phyloP scores from a whole-genome alignment of 768 basidiomycete genomes.

The Mycena crocata region DNA sequence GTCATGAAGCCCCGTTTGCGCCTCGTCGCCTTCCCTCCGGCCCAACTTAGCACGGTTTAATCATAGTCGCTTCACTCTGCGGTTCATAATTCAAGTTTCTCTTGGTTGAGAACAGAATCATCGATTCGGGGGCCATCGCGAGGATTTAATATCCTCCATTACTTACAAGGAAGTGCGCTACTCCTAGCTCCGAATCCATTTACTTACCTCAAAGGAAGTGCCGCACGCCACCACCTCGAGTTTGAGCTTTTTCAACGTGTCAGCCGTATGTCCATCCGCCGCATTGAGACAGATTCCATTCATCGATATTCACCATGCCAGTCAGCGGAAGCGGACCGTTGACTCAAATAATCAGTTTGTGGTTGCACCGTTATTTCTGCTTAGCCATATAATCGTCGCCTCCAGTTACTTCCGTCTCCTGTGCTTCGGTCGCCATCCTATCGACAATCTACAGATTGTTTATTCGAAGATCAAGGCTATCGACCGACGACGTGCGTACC shows the following conservation, averaged over 20 bases:
- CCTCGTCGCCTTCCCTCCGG: too few species aligned
- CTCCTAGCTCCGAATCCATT: slow-evolving; percentile 4
- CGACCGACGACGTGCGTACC: slow-evolving; percentile 52
- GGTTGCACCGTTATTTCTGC: neutral
- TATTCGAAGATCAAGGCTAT: slow-evolving; percentile 45
- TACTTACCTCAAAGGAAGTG: slow-evolving; percentile 13
- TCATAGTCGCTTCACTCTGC: too few species aligned
- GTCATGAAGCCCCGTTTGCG: neutral
- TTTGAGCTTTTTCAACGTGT: slow-evolving; percentile 17
- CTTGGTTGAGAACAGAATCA: slow-evolving; percentile 1
- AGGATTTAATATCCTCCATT: slow-evolving; percentile 10
- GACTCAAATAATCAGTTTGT: neutral
- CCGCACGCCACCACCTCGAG: slow-evolving; percentile 16
- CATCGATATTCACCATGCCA: neutral
- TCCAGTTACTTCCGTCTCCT: slow-evolving; percentile 49
- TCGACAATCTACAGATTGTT: slow-evolving; percentile 46
- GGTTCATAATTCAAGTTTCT: neutral
- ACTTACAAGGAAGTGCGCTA: slow-evolving; percentile 5
- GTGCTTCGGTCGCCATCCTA: slow-evolving; percentile 46
- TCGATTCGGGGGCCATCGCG: slow-evolving; percentile 5
- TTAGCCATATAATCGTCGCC: neutral
- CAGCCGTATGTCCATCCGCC: neutral
- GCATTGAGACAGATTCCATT: neutral
- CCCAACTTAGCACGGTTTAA: neutral
- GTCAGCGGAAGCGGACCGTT: neutral